Conservation (phyloP, 1,139 yeast species). For the Pichia sp. region DNA sequence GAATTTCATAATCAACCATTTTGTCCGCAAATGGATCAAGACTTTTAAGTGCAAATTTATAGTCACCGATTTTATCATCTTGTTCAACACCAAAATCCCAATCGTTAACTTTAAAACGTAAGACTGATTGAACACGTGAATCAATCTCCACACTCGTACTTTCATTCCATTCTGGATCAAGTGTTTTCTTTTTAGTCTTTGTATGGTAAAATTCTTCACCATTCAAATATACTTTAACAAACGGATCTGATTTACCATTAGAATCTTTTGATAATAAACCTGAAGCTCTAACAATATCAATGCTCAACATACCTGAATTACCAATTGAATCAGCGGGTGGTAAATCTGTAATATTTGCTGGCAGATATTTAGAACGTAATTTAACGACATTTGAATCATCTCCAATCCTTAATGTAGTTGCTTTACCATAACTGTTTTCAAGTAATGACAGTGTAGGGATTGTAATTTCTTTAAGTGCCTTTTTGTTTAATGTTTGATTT, state of each 20-base stretch:
- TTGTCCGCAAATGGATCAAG: slow-evolving; percentile 49
- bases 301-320: slow-evolving; percentile 68
- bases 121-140: slow-evolving; percentile 54
- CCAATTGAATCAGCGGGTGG: slow-evolving; percentile 73
- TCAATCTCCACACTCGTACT: slow-evolving; percentile 43
- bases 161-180: slow-evolving; percentile 78
- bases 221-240: slow-evolving; percentile 59
- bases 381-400: slow-evolving; percentile 41
- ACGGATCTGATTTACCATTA: slow-evolving; percentile 93
- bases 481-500: slow-evolving; percentile 49
- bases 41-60: slow-evolving; percentile 51
- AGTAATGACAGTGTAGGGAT: slow-evolving; percentile 67
- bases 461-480: slow-evolving; percentile 54
- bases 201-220: slow-evolving; percentile 65
- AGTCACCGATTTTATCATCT: slow-evolving; percentile 76
- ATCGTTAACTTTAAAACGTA: slow-evolving; percentile 61
- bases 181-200: slow-evolving; percentile 75
- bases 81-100: slow-evolving; percentile 91
- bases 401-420: slow-evolving; percentile 48
- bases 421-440: slow-evolving; percentile 55
- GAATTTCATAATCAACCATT: slow-evolving; percentile 46
- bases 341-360: slow-evolving; percentile 52
- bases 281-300: slow-evolving; percentile 60
- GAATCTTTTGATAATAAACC: slow-evolving; percentile 77
- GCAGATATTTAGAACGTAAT: slow-evolving; percentile 73